These are phyloP conservation scores for Maudiozyma bulderi DNA, from an alignment of 805 yeast genomes.

Conservation along the genomic window DNA sequence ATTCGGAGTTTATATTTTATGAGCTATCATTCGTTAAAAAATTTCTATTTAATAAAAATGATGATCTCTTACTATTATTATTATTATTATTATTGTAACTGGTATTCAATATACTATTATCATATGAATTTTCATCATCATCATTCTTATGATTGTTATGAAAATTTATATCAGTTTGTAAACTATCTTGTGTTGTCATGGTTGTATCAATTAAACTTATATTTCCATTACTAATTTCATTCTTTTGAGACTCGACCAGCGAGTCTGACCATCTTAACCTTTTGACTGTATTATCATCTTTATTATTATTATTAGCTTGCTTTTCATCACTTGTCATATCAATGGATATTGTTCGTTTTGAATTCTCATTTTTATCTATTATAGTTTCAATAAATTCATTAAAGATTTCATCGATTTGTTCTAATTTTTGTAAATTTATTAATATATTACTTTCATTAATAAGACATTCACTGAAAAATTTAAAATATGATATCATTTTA, in stretches of 20 bases:
- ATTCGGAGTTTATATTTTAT: neutral
- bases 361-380: neutral
- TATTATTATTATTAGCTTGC: neutral
- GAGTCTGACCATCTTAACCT: slow-evolving; percentile 5
- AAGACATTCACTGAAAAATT: slow-evolving; percentile 18
- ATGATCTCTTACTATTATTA: neutral
- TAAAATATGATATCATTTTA: slow-evolving; percentile 16
- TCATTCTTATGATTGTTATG: too few species aligned
- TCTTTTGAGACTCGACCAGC: neutral
- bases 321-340: neutral
- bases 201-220: slow-evolving; percentile 18
- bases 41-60: neutral
- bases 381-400: slow-evolving; percentile 24
- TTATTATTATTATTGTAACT: neutral
- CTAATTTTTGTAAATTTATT: slow-evolving; percentile 22
- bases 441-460: slow-evolving; percentile 13
- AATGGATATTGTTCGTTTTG: neutral
- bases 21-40: neutral
- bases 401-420: slow-evolving; percentile 30
- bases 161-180: neutral
- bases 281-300: neutral
- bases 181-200: slow-evolving; percentile 2
- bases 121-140: neutral
- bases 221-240: neutral
- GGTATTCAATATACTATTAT: neutral